A percentile compares a stretch with the other conserved stretches of the same genome.
Conservation (phyloP, 2,329 filamentous ascomycete genomes). For the Dryadomyces quercivorus region DNA sequence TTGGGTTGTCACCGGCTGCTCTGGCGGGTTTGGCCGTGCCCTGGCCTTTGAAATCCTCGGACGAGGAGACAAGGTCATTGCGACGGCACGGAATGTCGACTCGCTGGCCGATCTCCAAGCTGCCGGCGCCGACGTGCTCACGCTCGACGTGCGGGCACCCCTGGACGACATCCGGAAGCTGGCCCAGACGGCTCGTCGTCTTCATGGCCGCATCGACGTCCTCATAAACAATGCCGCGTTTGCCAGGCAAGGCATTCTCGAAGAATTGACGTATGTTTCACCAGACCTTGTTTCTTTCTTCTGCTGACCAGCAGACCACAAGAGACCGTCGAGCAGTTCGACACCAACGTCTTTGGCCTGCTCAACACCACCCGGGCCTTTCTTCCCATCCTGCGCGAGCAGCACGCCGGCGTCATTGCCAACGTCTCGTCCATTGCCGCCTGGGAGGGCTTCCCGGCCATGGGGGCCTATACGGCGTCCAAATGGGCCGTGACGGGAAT, state of each 20-base stretch:
- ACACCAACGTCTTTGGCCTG: background rate
- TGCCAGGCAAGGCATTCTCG: background rate
- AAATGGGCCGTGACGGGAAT: background rate
- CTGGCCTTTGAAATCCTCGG: background rate
- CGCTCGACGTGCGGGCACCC: background rate
- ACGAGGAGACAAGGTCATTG: background rate
- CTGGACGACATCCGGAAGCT: background rate
- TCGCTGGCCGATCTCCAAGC: background rate
- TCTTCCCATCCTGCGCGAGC: background rate
- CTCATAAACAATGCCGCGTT: background rate
- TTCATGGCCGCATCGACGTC: background rate
- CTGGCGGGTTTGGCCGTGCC: background rate
- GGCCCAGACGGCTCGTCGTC: background rate
- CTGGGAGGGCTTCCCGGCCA: background rate
- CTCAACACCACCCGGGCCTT: background rate
- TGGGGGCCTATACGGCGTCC: background rate
- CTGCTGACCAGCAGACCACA: background rate
- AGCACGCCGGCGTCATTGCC: background rate
- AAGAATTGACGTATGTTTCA: background rate
- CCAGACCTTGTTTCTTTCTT: no score
- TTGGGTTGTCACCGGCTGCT: background rate
- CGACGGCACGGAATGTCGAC: background rate
- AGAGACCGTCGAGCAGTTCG: background rate
- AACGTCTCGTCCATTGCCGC: background rate
- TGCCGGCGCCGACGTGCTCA: background rate